Base-by-base conservation (phyloP, 1,284 basidiomycete genomes). In the Ceratobasidium sp. region DNA sequence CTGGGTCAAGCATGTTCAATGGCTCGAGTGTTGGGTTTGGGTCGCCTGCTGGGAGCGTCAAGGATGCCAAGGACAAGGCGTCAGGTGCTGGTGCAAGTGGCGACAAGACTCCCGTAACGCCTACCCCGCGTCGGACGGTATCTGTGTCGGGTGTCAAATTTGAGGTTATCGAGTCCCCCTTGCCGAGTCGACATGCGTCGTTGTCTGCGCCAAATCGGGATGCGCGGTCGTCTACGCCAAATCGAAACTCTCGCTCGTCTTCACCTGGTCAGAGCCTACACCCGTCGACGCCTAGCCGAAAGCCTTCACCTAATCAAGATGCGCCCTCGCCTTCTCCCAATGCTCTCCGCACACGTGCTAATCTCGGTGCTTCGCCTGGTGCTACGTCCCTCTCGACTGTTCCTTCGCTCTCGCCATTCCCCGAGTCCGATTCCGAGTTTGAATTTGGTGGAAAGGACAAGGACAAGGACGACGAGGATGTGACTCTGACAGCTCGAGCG, bases 401-500 rank as follows among this genome's bases (percentile, higher is more conserved):
- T 44, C 73, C 73, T 20, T 66, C 73, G 60, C 62, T 75, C 20
- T 75, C 73, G 38, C 73, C 73, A 2, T 75, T 75, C 44, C 73
- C 73, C n/a, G 73, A 75, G 12, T 75, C 73, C n/a, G 73, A 75
- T 38, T 62, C 57, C 33, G 73, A 75, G 12, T 64, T 64, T 23
- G 73, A 62, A 35, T 52, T 75, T 75, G 57, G 55, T 14, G 50
- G 4, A 30, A 68, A 62, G 23, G 50, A 35, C 41, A 64, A 64
- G 60, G 60, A 46, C 33, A 62, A 62, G 8, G 60, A 55, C 30
- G 73, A 65, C 5, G 73, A 75, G 48, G 73, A 75, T 50, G 14
- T 65, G 27, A 75, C 73, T 6, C 60, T 75, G 1, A 75, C 73
- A 18, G 48, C 73, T 30, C 33, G 44, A 41, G 23, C 55, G 23